A percentile compares a stretch with the other conserved stretches of the same genome.
These are phyloP conservation scores for Boletus rex-veris DNA, from an alignment of 768 basidiomycete genomes.

Conservation along the genomic window DNA sequence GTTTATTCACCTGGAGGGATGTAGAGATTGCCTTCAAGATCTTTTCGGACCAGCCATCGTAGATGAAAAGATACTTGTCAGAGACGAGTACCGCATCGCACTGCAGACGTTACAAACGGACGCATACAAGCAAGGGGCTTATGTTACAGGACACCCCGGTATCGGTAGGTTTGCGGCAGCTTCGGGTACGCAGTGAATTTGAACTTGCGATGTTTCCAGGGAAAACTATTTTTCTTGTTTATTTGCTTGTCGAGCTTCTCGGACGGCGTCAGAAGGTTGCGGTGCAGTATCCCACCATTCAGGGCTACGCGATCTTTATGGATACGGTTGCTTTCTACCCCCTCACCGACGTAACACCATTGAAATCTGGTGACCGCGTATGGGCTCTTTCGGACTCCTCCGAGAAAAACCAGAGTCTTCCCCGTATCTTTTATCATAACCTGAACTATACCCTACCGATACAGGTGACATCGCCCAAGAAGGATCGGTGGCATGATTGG, in stretches of 20 bases:
- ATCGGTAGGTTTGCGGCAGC: not conserved
- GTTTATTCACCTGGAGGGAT: not conserved
- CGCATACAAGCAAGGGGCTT: not conserved
- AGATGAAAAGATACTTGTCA: not conserved
- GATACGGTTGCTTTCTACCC: not conserved
- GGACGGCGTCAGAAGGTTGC: not conserved
- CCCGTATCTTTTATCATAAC: not conserved
- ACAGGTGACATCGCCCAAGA: not conserved
- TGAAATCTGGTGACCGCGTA: not conserved
- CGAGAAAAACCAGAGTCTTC: not conserved
- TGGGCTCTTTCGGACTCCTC: not conserved
- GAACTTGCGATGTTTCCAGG: not conserved
- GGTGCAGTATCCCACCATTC: not conserved
- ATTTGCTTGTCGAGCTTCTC: not conserved
- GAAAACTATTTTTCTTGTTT: not conserved
- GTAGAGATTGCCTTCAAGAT: not conserved
- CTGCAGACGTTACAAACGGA: not conserved
- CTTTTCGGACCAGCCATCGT: not conserved
- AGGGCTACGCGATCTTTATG: not conserved
- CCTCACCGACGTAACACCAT: not conserved
- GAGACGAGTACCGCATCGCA: not conserved
- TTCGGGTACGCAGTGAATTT: no score
- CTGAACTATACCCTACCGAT: not conserved
- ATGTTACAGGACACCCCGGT: constrained; percentile 5
- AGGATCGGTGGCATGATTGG: not conserved